Base-by-base conservation (phyloP, 2,329 filamentous ascomycete genomes). In the Pseudocercospora ulei region DNA sequence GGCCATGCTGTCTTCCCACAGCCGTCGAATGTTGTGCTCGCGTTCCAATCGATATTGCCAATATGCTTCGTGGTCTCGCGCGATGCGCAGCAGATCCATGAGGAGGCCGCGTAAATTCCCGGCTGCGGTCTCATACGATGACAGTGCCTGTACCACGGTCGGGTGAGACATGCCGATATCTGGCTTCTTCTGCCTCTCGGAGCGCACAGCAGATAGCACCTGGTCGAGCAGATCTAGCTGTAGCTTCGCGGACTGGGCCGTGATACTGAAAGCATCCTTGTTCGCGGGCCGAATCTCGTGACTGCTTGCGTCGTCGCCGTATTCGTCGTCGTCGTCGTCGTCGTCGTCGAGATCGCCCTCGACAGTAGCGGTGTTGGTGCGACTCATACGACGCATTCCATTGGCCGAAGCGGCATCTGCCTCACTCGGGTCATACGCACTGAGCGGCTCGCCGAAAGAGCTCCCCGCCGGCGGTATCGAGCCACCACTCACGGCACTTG, bases 1-100 rank as follows among this genome's bases (percentile, higher is more conserved):
- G 6, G 90, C 86, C 90, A 98, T 95, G 63, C 87, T 96, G 56
- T 98, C 90, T 63, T 98, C 90, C 90, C 90, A 98, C 76, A 98
- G 83, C 43, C 83, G 80, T 23, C 90, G 78, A 65, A 96, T 80
- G 58, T 94, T 84, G 27, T 80, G 79, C 64, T 98, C 90, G 38
- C 86, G 80, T 51, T 94, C 87, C 25, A 98, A 69, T 8, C 87
- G 79, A 58, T 93, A 92, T 61, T 96, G 88, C 90, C 90, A 98
- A 60, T 93, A 94, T 0, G 85, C 78, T 62, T 98, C 90, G 35
- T 92, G 81, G 57, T 98, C 90, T 54, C 82, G 80, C 5, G 87
- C 88, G 55, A 98, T 96, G 35, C 87, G 84, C 30, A 95, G 69
- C 5, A 98, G 70, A 58, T 95, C 86, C 12, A 82, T 80, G 41